These are phyloP conservation scores for Wickerhamiella allomyrinae DNA, from an alignment of 805 yeast species.

Conservation along the genomic window DNA sequence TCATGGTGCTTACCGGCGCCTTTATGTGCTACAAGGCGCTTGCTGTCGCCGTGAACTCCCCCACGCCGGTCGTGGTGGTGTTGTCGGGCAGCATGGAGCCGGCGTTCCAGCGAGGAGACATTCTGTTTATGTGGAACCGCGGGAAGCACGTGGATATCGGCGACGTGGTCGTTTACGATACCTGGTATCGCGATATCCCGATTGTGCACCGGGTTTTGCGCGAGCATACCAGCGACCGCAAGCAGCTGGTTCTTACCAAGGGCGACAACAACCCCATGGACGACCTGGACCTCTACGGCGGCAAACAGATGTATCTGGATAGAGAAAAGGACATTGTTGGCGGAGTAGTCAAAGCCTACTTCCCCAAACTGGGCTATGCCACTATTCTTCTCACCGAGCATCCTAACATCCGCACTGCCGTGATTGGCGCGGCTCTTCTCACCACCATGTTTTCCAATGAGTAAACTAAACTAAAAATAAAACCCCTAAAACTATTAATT, in stretches of 20 bases:
- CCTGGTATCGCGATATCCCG: constrained; percentile 69
- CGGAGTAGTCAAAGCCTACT: constrained; percentile 68
- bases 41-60: constrained; percentile 60
- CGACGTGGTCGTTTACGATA: constrained; percentile 85
- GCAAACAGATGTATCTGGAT: constrained; percentile 60
- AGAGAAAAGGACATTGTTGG: constrained; percentile 72
- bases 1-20: constrained; percentile 74
- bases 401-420: constrained; percentile 60
- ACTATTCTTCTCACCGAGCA: constrained; percentile 87
- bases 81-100: constrained; percentile 99
- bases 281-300: constrained; percentile 73
- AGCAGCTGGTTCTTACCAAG: constrained; percentile 73
- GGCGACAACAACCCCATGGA: constrained; percentile 94
- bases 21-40: constrained; percentile 84
- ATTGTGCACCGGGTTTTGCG: constrained; percentile 90
- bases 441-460: constrained; percentile 52
- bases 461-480: background rate
- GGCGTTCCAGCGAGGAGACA: constrained; percentile 96
- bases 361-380: constrained; percentile 80
- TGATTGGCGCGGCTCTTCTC: constrained; percentile 61
- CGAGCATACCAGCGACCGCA: constrained; percentile 43
- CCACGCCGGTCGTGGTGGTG: constrained; percentile 92
- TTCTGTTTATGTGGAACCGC: constrained; percentile 82
- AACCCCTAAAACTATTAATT: too few species aligned
- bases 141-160: constrained; percentile 57